Conservation (phyloP, 176 grass and related monocot species). For the Puccinellia tenuiflora region DNA sequence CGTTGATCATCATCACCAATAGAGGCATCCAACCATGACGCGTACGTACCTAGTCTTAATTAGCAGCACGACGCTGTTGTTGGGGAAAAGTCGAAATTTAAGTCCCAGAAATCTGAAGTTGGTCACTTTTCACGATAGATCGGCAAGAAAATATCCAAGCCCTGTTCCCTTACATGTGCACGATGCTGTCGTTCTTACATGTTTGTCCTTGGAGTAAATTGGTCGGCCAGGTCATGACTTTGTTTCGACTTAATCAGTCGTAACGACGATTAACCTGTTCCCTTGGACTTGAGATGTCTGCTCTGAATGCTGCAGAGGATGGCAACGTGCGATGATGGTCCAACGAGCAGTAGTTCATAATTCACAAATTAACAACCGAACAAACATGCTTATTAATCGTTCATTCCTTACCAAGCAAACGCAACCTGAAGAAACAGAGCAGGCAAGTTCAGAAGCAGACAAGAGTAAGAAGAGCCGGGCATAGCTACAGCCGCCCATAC, state of each 20-base stretch:
- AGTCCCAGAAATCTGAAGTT: neutral
- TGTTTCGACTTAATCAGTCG: neutral
- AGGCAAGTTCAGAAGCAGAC: too few relatives aligned
- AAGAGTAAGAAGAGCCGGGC: too few relatives aligned
- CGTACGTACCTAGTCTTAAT: neutral
- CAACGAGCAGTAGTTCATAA: neutral
- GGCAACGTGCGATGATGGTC: neutral
- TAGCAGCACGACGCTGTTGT: neutral
- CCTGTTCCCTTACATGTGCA: too few relatives aligned
- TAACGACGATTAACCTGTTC: neutral
- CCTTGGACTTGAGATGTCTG: conserved; percentile 11
- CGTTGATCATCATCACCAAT: neutral
- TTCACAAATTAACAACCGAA: neutral
- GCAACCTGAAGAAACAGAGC: too few relatives aligned
- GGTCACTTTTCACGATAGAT: neutral
- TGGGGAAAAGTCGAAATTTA: neutral
- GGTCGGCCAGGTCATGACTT: neutral
- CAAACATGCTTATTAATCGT: neutral
- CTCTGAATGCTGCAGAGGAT: conserved; percentile 3
- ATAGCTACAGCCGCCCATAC: neutral
- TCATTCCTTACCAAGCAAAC: neutral
- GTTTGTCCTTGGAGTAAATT: neutral
- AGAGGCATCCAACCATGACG: neutral
- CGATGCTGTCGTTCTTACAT: neutral
- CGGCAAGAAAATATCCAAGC: neutral